Evolutionary conservation across 768 basidiomycete species (phyloP).

Genomic region (Lentinus brumalis): DNA sequence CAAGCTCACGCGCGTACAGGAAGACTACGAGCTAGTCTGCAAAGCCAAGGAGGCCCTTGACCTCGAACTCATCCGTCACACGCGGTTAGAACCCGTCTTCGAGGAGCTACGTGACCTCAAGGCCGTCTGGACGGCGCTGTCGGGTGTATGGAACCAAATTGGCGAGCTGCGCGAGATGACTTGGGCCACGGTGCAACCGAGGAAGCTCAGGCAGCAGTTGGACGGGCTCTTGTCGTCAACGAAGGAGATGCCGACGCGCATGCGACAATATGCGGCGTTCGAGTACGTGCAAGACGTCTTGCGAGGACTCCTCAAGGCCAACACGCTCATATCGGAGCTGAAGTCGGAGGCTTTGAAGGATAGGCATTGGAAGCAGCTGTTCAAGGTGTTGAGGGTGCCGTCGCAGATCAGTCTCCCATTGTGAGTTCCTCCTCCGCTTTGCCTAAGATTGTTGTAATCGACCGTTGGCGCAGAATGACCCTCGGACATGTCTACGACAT

Average conservation of each 20-base stretch:
- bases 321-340: constrained; percentile 86
- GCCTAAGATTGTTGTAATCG: constrained; percentile 12
- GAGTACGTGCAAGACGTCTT: constrained; percentile 96
- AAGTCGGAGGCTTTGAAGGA: constrained; percentile 98
- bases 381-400: constrained; percentile 81
- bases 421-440: constrained; percentile 40
- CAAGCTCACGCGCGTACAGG: constrained; percentile 84
- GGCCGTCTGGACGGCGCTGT: constrained; percentile 98
- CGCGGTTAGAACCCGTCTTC: constrained; percentile 89
- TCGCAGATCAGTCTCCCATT: constrained; percentile 74
- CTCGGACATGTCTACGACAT: constrained; percentile 96
- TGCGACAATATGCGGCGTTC: constrained; percentile 99
- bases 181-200: constrained; percentile 92
- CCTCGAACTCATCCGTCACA: constrained; percentile 86
- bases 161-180: constrained; percentile 82
- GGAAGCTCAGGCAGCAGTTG: constrained; percentile 92
- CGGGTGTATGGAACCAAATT: constrained; percentile 95
- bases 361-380: constrained; percentile 96
- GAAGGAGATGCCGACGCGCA: constrained; percentile 97
- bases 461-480: constrained; percentile 66
- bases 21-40: constrained; percentile 94
- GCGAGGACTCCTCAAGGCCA: constrained; percentile 84
- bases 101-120: constrained; percentile 96
- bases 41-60: constrained; percentile 97
- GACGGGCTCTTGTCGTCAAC: constrained; percentile 91